Percentiles rank a stretch among this genome's conserved stretches.
Conservation (phyloP, 768 basidiomycete species). For the Pholiota microspora region DNA sequence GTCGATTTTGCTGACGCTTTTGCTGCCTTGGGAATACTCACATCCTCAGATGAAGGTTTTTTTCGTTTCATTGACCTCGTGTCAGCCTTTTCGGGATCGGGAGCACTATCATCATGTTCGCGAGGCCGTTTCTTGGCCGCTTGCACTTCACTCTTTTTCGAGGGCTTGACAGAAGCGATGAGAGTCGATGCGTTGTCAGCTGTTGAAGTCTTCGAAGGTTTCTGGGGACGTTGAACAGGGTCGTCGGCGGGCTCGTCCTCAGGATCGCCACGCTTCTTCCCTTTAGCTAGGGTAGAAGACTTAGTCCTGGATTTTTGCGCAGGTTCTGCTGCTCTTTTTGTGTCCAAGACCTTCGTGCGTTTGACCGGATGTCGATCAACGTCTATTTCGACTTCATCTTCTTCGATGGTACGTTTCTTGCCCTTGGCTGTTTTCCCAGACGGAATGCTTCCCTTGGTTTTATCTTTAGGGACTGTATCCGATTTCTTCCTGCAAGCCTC, state of each 20-base stretch:
- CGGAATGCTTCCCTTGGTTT: too few species aligned
- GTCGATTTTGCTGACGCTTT: not conserved
- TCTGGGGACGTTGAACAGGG: conserved; percentile 2
- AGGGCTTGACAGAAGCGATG: too few species aligned
- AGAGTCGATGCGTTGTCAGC: too few species aligned
- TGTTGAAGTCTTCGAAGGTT: not conserved
- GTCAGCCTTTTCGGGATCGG: not conserved
- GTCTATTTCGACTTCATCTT: not conserved
- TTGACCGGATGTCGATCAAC: not conserved
- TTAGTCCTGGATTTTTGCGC: not conserved
- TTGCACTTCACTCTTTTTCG: not conserved
- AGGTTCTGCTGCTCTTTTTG: not conserved
- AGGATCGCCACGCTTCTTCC: conserved; percentile 6
- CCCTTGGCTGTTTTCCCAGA: not conserved
- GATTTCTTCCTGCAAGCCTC: too few species aligned
- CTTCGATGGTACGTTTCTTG: not conserved
- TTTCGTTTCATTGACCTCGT: not conserved
- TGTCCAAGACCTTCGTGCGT: not conserved
- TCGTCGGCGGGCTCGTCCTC: not conserved
- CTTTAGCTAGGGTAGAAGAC: not conserved
- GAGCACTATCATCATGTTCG: not conserved
- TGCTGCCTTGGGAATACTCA: not conserved
- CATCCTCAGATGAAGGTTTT: not conserved
- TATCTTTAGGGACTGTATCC: not conserved
- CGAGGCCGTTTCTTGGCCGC: conserved; percentile 1